Evolutionary conservation across 257 asterid species (phyloP).

Genomic region (Salvia miltiorrhiza): DNA sequence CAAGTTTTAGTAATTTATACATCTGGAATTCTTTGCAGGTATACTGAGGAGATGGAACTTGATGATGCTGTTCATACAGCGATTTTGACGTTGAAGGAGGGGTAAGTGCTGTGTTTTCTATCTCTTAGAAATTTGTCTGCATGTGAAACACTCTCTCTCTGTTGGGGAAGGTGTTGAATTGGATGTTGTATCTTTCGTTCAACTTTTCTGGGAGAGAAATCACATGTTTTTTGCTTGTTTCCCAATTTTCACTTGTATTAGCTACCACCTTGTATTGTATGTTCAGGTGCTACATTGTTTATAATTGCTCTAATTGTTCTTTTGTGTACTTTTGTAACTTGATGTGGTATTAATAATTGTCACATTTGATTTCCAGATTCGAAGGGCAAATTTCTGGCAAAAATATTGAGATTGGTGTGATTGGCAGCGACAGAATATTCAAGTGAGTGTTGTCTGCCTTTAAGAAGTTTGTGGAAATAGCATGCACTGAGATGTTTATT

Average conservation of each 20-base stretch:
- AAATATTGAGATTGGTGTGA: conserved; percentile 95
- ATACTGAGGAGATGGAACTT: conserved; percentile 96
- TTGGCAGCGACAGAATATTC: conserved; percentile 79
- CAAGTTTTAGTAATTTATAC: neutral
- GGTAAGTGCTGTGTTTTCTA: conserved; percentile 46
- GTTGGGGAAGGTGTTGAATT: neutral
- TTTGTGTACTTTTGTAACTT: neutral
- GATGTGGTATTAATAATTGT: neutral
- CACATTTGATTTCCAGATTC: conserved; percentile 46
- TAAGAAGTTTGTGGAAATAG: neutral
- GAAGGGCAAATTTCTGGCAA: conserved; percentile 97
- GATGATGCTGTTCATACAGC: conserved; percentile 99
- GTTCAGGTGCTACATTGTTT: neutral
- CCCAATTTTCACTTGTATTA: neutral
- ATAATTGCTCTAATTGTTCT: neutral
- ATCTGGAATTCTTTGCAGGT: conserved; percentile 45
- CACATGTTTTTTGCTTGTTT: neutral
- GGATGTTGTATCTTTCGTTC: neutral
- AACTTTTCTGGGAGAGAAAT: neutral
- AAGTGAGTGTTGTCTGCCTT: conserved; percentile 34
- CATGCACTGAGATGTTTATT: neutral
- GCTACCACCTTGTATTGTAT: too few species aligned
- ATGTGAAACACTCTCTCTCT: neutral
- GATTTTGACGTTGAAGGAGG: conserved; percentile 94
- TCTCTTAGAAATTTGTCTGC: neutral